A percentile compares a stretch with the other conserved stretches of the same genome.
phyloP scores from a whole-genome alignment of 2,329 filamentous ascomycete species.

The Cyphellophora europaea region DNA sequence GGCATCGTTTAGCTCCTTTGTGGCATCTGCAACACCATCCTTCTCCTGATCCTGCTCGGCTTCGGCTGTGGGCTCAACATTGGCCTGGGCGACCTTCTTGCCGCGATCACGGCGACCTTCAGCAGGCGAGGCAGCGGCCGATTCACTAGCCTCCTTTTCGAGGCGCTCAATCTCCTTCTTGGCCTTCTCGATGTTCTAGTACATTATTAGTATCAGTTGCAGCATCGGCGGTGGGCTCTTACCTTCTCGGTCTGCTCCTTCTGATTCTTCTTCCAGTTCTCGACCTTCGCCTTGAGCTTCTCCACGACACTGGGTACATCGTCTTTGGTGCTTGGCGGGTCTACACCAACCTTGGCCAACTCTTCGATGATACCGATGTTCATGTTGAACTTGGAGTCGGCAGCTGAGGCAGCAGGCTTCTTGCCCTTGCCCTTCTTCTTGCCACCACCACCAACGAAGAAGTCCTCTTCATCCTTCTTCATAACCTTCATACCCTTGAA shows the following conservation, averaged over 20 bases:
- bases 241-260: conserved; percentile 82
- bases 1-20: conserved; percentile 51
- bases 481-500: conserved; percentile 78
- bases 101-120: conserved; percentile 38
- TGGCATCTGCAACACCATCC: conserved; percentile 49
- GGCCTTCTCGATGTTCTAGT: conserved; percentile 90
- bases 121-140: conserved; percentile 35
- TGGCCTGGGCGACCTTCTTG: conserved; percentile 45
- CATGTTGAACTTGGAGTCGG: conserved; percentile 62
- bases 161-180: conserved; percentile 90
- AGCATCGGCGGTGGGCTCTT: conserved; percentile 28
- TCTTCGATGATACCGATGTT: conserved; percentile 89
- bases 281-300: conserved; percentile 87
- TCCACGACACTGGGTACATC: conserved; percentile 73
- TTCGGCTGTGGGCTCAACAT: conserved; percentile 40
- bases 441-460: conserved; percentile 61
- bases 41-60: conserved; percentile 48
- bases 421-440: conserved; percentile 53
- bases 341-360: conserved; percentile 71
- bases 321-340: conserved; percentile 76
- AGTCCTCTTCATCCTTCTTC: conserved; percentile 85
- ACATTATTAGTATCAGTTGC: conserved; percentile 18
- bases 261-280: conserved; percentile 86
- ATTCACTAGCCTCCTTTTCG: conserved; percentile 59
- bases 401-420: conserved; percentile 36